Evolutionary conservation across 352 stramenopile genomes (phyloP).

Genomic region (Globisporangium canariense): DNA sequence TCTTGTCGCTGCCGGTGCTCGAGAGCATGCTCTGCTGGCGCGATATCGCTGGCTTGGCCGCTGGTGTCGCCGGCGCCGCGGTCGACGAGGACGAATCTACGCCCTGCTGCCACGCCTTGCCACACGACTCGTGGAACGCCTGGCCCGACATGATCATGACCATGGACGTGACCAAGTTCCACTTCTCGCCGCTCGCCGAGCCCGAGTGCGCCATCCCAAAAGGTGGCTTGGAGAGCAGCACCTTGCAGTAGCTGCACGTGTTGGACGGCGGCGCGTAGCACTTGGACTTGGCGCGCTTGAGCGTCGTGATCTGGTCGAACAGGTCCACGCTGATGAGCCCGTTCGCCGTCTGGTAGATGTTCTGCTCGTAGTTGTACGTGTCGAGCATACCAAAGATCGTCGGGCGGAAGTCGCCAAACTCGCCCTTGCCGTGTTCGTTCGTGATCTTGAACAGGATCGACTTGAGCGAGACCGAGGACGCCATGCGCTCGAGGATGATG

Average conservation of each 20-base stretch:
- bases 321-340: slow-evolving; percentile 80
- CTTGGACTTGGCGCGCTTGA: slow-evolving; percentile 71
- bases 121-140: slow-evolving; percentile 85
- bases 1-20: slow-evolving; percentile 23
- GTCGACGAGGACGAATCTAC: slow-evolving; percentile 38
- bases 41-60: slow-evolving; percentile 24
- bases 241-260: slow-evolving; percentile 77
- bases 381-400: slow-evolving; percentile 94
- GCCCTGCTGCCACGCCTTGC: slow-evolving; percentile 80
- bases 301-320: slow-evolving; percentile 79
- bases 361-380: slow-evolving; percentile 90
- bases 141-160: slow-evolving; percentile 76
- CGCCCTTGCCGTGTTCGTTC: slow-evolving; percentile 90
- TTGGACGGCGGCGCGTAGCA: slow-evolving; percentile 74
- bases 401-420: slow-evolving; percentile 93
- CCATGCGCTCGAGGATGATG: slow-evolving; percentile 93
- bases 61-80: background rate
- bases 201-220: slow-evolving; percentile 84
- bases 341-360: slow-evolving; percentile 87
- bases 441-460: slow-evolving; percentile 95
- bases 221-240: slow-evolving; percentile 73
- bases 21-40: slow-evolving; percentile 38
- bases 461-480: slow-evolving; percentile 90
- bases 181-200: slow-evolving; percentile 64
- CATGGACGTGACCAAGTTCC: slow-evolving; percentile 82